A percentile compares a stretch with the other conserved stretches of the same genome.
Conservation (phyloP, 371 early-diverging fungal species). For the Rhizomucor pusillus region DNA sequence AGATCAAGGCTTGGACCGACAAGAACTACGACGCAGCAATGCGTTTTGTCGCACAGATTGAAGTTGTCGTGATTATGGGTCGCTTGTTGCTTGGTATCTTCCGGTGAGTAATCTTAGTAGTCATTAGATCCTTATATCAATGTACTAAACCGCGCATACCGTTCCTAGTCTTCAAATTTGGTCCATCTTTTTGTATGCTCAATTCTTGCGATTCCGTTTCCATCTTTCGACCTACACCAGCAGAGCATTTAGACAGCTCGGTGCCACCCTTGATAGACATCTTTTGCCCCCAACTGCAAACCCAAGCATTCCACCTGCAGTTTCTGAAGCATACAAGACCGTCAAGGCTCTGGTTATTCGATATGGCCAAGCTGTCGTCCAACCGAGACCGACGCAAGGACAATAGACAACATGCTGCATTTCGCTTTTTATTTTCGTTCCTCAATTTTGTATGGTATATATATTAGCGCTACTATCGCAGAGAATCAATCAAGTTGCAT, state of each 20-base stretch:
- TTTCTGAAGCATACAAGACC: conserved; percentile 53
- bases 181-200: conserved; percentile 75
- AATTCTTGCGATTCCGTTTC: conserved; percentile 87
- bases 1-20: conserved; percentile 64
- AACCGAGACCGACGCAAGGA: conserved; percentile 36
- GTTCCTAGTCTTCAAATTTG: conserved; percentile 58
- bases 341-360: conserved; percentile 50
- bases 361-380: conserved; percentile 58
- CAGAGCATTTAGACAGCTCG: conserved; percentile 59
- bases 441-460: too few species aligned
- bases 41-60: conserved; percentile 73
- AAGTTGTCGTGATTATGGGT: conserved; percentile 76
- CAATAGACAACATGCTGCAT: background rate
- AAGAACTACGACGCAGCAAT: conserved; percentile 72
- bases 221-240: conserved; percentile 70
- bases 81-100: conserved; percentile 66
- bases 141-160: background rate
- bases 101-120: conserved; percentile 43
- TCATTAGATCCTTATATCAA: background rate
- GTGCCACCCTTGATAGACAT: conserved; percentile 47
- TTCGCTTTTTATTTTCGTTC: too few species aligned
- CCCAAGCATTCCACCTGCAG: conserved; percentile 59
- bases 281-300: conserved; percentile 55
- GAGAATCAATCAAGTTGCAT: background rate
- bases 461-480: too few species aligned